These are phyloP conservation scores for Ascochyta lentis DNA, from an alignment of 2,329 filamentous ascomycete genomes.

Conservation along the genomic window DNA sequence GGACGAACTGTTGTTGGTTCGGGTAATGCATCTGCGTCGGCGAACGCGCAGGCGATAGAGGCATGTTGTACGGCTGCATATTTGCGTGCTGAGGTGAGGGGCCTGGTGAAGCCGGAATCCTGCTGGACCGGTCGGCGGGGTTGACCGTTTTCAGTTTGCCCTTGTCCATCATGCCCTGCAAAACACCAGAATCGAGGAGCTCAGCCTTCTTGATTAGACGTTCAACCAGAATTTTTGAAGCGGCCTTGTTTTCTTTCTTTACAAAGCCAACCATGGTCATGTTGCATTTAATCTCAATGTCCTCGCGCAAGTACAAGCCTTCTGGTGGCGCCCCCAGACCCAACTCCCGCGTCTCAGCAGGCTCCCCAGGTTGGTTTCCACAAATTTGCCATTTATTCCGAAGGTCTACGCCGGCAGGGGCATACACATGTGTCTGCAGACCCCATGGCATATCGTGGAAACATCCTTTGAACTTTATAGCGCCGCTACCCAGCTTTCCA, in stretches of 20 bases:
- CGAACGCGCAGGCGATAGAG: slow-evolving; percentile 35
- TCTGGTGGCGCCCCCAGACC: slow-evolving; percentile 69
- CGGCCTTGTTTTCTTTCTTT: slow-evolving; percentile 70
- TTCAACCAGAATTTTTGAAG: slow-evolving; percentile 71
- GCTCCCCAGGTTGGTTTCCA: slow-evolving; percentile 73
- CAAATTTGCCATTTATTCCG: slow-evolving; percentile 72
- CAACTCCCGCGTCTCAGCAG: slow-evolving; percentile 67
- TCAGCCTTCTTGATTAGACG: slow-evolving; percentile 75
- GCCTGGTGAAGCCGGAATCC: slow-evolving; percentile 7
- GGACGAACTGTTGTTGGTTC: slow-evolving; percentile 22
- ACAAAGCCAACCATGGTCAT: slow-evolving; percentile 70
- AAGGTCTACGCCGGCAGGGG: slow-evolving; percentile 70
- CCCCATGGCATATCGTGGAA: slow-evolving; percentile 77
- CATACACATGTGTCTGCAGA: slow-evolving; percentile 74
- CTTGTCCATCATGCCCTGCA: slow-evolving; percentile 72
- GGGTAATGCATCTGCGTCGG: slow-evolving; percentile 21
- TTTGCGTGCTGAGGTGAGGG: slow-evolving; percentile 32
- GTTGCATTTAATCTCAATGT: slow-evolving; percentile 75
- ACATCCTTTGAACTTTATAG: slow-evolving; percentile 73
- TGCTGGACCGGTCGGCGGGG: slow-evolving; percentile 48
- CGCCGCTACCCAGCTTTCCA: slow-evolving; percentile 68
- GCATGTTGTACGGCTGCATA: slow-evolving; percentile 36
- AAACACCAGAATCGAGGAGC: slow-evolving; percentile 68
- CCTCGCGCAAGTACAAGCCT: slow-evolving; percentile 72
- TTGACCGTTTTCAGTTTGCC: slow-evolving; percentile 68